These are phyloP conservation scores for Narthecium ossifragum DNA, from an alignment of 106 monocot genomes.

Conservation along the genomic window DNA sequence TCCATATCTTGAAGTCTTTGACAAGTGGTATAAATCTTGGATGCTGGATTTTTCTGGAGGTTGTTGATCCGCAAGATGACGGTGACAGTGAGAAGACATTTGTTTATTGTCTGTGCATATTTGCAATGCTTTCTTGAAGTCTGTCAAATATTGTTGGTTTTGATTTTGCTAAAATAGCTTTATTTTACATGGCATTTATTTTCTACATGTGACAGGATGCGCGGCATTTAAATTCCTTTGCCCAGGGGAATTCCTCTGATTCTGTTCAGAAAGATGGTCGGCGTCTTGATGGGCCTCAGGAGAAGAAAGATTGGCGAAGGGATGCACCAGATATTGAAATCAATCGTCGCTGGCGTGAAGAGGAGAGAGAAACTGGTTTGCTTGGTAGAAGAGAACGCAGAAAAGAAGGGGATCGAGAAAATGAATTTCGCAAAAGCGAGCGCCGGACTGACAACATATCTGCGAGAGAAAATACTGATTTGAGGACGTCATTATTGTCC, in stretches of 20 bases:
- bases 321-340: slow-evolving; percentile 53
- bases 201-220: slow-evolving; percentile 30
- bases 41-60: no score
- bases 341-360: slow-evolving; percentile 87
- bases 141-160: no score
- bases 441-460: slow-evolving; percentile 50
- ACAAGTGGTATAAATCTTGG: no score
- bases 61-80: no score
- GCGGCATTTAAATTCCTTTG: slow-evolving; percentile 23
- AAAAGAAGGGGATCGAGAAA: slow-evolving; percentile 80
- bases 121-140: no score
- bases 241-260: slow-evolving; percentile 40
- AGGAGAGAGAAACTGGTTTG: slow-evolving; percentile 91
- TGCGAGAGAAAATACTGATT: slow-evolving; percentile 47
- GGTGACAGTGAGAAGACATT: no score
- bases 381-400: slow-evolving; percentile 85
- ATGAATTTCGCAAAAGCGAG: slow-evolving; percentile 62
- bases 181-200: no score
- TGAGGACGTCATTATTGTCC: slow-evolving; percentile 31
- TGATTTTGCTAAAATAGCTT: no score
- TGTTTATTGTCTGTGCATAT: no score
- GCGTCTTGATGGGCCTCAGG: slow-evolving; percentile 52
- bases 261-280: slow-evolving; percentile 56
- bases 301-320: slow-evolving; percentile 65
- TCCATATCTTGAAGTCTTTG: no score